These are phyloP conservation scores for Chloropicon primus DNA, from an alignment of 139 green algal species.

Conservation along the genomic window DNA sequence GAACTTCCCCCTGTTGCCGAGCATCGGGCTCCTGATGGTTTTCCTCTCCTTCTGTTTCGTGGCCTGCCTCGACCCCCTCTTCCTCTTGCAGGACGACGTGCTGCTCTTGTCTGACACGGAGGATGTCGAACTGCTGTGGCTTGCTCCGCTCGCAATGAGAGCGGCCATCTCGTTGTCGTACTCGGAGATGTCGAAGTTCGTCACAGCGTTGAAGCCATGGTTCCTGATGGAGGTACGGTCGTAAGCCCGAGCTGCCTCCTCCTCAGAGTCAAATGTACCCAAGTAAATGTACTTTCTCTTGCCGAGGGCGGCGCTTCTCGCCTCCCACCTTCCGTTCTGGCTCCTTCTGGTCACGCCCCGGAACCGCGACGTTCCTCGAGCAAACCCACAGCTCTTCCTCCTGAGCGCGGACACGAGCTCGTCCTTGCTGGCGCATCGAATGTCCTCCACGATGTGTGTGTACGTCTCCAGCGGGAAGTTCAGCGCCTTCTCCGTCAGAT, in stretches of 20 bases:
- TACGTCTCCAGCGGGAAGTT: conserved; percentile 18
- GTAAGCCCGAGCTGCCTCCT: conserved; percentile 26
- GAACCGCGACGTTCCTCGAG: background rate
- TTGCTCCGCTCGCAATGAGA: background rate
- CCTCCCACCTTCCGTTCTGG: background rate
- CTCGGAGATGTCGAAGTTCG: conserved; percentile 1
- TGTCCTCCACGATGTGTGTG: background rate
- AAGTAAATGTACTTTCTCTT: conserved; percentile 27
- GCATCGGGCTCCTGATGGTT: background rate
- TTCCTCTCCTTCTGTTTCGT: background rate
- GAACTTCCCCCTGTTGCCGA: background rate
- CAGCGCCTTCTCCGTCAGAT: background rate
- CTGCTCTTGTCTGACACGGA: background rate
- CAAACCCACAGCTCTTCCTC: conserved; percentile 9
- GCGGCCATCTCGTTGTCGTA: background rate
- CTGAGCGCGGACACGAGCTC: background rate
- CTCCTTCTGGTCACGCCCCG: background rate
- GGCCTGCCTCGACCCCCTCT: background rate
- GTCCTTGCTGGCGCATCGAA: background rate
- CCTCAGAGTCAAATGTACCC: conserved; percentile 28
- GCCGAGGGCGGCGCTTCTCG: background rate
- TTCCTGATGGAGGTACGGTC: conserved; percentile 16
- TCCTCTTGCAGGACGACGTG: background rate
- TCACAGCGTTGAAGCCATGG: background rate
- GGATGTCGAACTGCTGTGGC: background rate